Evolutionary conservation across 2,329 filamentous ascomycete species (phyloP), one percentile per base, ranked within the genome.

Genomic region (Claviceps sp.): DNA sequence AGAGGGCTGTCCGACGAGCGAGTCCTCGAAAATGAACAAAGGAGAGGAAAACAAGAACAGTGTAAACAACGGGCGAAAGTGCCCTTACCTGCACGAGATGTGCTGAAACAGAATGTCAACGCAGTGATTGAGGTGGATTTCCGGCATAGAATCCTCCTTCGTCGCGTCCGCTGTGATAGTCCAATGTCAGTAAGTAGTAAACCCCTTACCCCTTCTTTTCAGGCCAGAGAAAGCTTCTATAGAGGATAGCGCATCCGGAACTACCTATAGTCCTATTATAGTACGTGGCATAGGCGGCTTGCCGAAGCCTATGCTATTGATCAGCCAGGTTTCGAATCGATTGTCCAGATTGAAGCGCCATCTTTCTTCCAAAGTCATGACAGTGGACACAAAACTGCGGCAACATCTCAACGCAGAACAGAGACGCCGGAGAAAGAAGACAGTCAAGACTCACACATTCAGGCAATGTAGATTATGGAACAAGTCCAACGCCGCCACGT

Each of bases 91-190:
- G 46, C 46, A 48, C 7, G 46, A 48, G n/a, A 48, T 48, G 34
- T 48, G 46, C 34, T 48, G 46, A 20, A 48, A 48, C 36, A 48
- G 8, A 38, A 48, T 48, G 20, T 48, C 46, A 9, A 48, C 34
- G 34, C 46, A 48, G 9, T 48, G 46, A 20, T 48, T 48, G 29
- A 48, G 46, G 22, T 48, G 46, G 36, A 48, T 39, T 23, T n/a
- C 46, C 14, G 46, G 20, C n/a, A 39, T n/a, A 11, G 36, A 39
- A 9, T 48, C 16, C 16, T 48, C 9, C 14, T 48, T 48, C n/a
- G 14, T 48, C n/a, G 23, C 34, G 16, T 48, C 29, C 29, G 29
- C 29, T 34, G 9, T 34, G 9, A 34, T 34, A 34, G 29, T 34
- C 29, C 29, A 4, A 29, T 4, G 9, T 34, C 9, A 34, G 29